phyloP scores from a whole-genome alignment of 2,329 filamentous ascomycete genomes.

The Ustilaginoidea virens region DNA sequence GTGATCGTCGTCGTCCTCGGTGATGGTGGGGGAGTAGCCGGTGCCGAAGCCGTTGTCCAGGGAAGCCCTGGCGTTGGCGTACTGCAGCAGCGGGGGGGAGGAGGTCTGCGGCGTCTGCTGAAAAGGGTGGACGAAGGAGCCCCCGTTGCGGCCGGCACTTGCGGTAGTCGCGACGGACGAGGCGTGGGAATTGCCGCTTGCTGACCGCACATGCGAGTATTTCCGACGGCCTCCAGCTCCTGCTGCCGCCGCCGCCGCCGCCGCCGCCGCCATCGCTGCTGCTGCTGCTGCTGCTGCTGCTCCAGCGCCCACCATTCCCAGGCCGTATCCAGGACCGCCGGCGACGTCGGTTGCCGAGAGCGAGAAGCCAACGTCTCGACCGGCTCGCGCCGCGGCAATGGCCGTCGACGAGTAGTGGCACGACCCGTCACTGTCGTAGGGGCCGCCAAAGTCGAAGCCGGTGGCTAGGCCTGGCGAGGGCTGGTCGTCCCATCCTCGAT shows the following conservation, averaged over 20 bases:
- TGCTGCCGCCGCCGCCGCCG: neutral
- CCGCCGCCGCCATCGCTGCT: slow-evolving; percentile 4
- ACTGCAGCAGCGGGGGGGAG: slow-evolving; percentile 43
- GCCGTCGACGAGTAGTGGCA: slow-evolving; percentile 6
- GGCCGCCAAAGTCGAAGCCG: slow-evolving; percentile 12
- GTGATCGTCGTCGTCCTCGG: slow-evolving; percentile 30
- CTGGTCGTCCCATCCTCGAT: slow-evolving; percentile 44
- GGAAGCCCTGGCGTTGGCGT: slow-evolving; percentile 39
- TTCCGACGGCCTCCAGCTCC: slow-evolving; percentile 15
- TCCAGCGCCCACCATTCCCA: slow-evolving; percentile 3
- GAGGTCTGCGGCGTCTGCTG: slow-evolving; percentile 47
- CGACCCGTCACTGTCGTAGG: slow-evolving; percentile 12
- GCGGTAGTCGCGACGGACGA: slow-evolving; percentile 36
- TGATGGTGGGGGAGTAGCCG: slow-evolving; percentile 37
- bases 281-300: neutral
- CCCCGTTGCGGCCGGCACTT: slow-evolving; percentile 30
- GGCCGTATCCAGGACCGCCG: too few species aligned
- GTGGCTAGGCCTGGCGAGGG: slow-evolving; percentile 7
- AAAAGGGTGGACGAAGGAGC: slow-evolving; percentile 46
- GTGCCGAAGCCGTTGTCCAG: slow-evolving; percentile 24
- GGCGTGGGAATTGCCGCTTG: slow-evolving; percentile 40
- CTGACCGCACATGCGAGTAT: slow-evolving; percentile 40
- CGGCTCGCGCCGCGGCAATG: neutral
- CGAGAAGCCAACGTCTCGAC: slow-evolving; percentile 31
- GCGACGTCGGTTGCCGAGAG: slow-evolving; percentile 20